Conservation (phyloP, 2,329 filamentous ascomycete species). For the Talaromyces sp. region DNA sequence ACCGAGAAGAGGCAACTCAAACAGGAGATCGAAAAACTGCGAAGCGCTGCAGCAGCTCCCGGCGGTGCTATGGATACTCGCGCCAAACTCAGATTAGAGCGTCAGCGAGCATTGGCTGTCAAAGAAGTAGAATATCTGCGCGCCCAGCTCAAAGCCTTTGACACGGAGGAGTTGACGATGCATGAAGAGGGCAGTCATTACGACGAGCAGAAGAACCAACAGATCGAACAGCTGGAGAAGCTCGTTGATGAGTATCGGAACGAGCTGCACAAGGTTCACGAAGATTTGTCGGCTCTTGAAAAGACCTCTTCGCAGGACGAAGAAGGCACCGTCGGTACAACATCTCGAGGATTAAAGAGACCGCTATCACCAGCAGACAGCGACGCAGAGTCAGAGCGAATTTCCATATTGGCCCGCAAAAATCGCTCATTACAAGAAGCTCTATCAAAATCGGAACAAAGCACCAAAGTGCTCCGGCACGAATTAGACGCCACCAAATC, state of each 20-base stretch:
- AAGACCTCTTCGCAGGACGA: slow-evolving; percentile 31
- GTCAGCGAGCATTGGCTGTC: slow-evolving; percentile 77
- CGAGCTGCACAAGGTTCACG: slow-evolving; percentile 71
- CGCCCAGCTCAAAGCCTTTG: slow-evolving; percentile 83
- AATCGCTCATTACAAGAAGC: slow-evolving; percentile 81
- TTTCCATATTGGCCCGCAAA: slow-evolving; percentile 82
- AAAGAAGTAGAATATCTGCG: slow-evolving; percentile 95
- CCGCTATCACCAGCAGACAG: slow-evolving; percentile 55
- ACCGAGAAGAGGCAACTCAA: slow-evolving; percentile 63
- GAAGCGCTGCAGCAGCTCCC: slow-evolving; percentile 41
- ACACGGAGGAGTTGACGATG: slow-evolving; percentile 83
- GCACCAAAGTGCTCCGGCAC: slow-evolving; percentile 66
- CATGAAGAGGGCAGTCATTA: slow-evolving; percentile 65
- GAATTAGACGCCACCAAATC: slow-evolving; percentile 70
- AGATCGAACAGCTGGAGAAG: slow-evolving; percentile 78
- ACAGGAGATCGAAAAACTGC: slow-evolving; percentile 68
- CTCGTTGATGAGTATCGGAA: slow-evolving; percentile 80
- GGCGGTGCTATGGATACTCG: slow-evolving; percentile 58
- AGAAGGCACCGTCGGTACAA: slow-evolving; percentile 27
- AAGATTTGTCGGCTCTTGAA: slow-evolving; percentile 68
- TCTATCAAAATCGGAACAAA: slow-evolving; percentile 65
- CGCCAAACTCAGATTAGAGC: slow-evolving; percentile 70
- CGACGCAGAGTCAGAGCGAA: slow-evolving; percentile 61
- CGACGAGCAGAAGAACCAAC: slow-evolving; percentile 69
- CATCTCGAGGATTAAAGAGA: slow-evolving; percentile 59